Evolutionary conservation across 352 stramenopile genomes (phyloP), one percentile per base, ranked within the genome.

Genomic region (Pythium folliculosum): DNA sequence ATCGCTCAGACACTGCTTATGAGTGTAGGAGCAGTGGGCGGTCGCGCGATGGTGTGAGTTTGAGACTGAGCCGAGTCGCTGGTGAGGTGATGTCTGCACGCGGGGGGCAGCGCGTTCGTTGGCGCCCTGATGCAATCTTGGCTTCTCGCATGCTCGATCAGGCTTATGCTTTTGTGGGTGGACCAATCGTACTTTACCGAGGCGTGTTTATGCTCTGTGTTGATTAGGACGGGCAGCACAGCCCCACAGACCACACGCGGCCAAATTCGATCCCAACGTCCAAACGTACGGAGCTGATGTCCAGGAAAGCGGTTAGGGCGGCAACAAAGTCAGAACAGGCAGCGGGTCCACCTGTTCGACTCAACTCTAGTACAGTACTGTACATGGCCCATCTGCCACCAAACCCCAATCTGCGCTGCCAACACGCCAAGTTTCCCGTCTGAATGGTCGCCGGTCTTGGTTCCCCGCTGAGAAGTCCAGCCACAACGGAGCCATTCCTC

Each of bases 221-320:
- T 56, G 50, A 56, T 56, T 56, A 56, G 50, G 50, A 55, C 3
- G 27, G 27, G 27, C 27, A 32, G 27, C 27, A 32, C 27, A 32
- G 27, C 27, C 5, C 27, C 27, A 5, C 27, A 5, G 27, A 32
- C 27, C 27, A 32, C 27, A 32, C 27, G 40, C 13, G 14, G 4
- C 40, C 40, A 47, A 19, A n/a, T 47, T 47, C 17, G 14, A 47
- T 21, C 50, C 25, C 27, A 43, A 56, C 48, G 23, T 23, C 27
- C 32, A 56, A 56, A 56, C 50, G 50, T 56, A 9, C 50, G 50
- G 50, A 53, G 48, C 48, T 53, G 48, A 53, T 53, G 48, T 53
- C 21, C 48, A 53, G 13, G 19, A 23, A 32, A 16, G 50, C 27
- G 50, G 27, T 19, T 56, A 56, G 50, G 50, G 25, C 35, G 22